Percentiles rank a stretch among this genome's conserved stretches.
Evolutionary conservation across 2,329 filamentous ascomycete species (phyloP).

Genomic region (Drechslerella dactyloides): DNA sequence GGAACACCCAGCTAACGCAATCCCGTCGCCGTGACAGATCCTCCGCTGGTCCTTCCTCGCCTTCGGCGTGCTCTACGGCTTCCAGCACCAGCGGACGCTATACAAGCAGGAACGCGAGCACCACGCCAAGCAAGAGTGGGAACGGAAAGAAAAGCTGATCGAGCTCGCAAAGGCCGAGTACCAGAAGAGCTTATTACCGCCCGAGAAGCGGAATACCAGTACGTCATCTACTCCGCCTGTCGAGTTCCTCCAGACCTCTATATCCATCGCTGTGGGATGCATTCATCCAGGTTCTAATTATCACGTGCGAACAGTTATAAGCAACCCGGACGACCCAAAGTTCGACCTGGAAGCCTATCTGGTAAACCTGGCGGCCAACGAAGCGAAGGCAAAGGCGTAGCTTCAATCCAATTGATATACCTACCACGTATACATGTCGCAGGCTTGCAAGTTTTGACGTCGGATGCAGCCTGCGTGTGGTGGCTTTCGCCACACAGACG

Average conservation of each 20-base stretch:
- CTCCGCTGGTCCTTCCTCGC: slow-evolving; percentile 94
- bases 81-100: slow-evolving; percentile 88
- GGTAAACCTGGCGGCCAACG: slow-evolving; percentile 66
- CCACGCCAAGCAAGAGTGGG: slow-evolving; percentile 79
- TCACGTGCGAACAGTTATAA: slow-evolving; percentile 64
- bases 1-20: slow-evolving; percentile 10
- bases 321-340: slow-evolving; percentile 81
- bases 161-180: slow-evolving; percentile 90
- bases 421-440: too few relatives aligned
- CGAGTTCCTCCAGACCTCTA: too few relatives aligned
- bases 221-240: slow-evolving; percentile 50
- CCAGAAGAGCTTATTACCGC: slow-evolving; percentile 73
- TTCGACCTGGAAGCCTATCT: slow-evolving; percentile 92
- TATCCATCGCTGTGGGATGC: background rate
- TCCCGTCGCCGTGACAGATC: slow-evolving; percentile 68
- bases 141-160: slow-evolving; percentile 91
- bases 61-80: slow-evolving; percentile 90
- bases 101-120: slow-evolving; percentile 72
- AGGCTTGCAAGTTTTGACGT: too few relatives aligned
- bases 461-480: too few relatives aligned
- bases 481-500: slow-evolving; percentile 8
- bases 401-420: background rate
- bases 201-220: slow-evolving; percentile 57
- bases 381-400: slow-evolving; percentile 50
- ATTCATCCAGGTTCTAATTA: background rate